phyloP scores from a whole-genome alignment of 2,329 filamentous ascomycete species.

The Pestalotiopsis sp. region DNA sequence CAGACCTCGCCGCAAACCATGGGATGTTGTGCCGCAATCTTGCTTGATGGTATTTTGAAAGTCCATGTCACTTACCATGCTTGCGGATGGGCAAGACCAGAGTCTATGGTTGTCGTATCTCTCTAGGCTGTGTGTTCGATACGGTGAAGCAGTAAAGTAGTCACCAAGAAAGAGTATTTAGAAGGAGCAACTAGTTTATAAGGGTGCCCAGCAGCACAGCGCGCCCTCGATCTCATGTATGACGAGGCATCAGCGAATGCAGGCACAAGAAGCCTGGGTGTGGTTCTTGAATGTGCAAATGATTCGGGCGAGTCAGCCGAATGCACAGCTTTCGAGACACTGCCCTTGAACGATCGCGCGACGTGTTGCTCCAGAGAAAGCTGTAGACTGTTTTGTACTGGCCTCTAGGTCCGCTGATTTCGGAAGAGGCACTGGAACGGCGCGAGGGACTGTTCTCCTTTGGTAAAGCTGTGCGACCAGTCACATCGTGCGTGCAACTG shows the following conservation, averaged over 20 bases:
- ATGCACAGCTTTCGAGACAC: neutral
- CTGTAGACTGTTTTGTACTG: neutral
- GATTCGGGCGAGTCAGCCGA: conserved; percentile 1
- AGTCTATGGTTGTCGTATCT: neutral
- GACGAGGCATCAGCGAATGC: conserved; percentile 10
- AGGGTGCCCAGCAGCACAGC: neutral
- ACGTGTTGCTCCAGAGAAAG: neutral
- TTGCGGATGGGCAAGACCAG: conserved; percentile 10
- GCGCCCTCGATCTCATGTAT: conserved; percentile 4
- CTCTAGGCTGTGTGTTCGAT: neutral
- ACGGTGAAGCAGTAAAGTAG: neutral
- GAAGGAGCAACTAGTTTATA: neutral
- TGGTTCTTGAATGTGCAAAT: conserved; percentile 1
- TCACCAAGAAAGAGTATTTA: neutral
- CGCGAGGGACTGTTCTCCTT: neutral
- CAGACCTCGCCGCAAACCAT: neutral
- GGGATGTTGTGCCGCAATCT: neutral
- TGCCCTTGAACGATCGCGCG: neutral
- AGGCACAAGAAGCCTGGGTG: conserved; percentile 7
- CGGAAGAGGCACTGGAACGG: neutral
- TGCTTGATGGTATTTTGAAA: neutral
- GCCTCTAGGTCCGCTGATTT: conserved; percentile 10
- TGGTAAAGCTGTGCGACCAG: conserved; percentile 6
- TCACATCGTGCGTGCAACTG: conserved; percentile 6
- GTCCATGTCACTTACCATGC: conserved; percentile 8